phyloP scores from a whole-genome alignment of 129 eudicot genomes.

The Artemisia argyi region DNA sequence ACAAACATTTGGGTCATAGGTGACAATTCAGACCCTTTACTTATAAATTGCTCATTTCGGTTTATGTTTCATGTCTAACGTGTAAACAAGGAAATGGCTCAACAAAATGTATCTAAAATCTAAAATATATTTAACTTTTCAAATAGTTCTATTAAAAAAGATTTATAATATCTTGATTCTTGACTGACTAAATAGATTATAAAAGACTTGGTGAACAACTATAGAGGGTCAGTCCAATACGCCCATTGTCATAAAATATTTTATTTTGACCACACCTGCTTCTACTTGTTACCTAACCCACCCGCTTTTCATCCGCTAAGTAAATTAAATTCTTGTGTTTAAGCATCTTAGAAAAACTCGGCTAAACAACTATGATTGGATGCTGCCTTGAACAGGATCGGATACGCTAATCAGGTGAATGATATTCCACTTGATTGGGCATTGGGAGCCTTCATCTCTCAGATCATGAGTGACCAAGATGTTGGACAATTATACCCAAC shows the following conservation, averaged over 20 bases:
- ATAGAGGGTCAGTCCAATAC: not conserved
- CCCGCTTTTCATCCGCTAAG: not conserved
- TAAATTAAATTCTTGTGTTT: not conserved
- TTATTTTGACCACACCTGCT: not conserved
- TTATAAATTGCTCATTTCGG: too few species aligned
- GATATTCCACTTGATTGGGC: constrained; percentile 95
- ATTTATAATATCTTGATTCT: too few species aligned
- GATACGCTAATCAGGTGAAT: constrained; percentile 71
- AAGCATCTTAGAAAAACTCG: not conserved
- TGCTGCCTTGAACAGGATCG: constrained; percentile 52
- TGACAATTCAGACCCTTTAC: too few species aligned
- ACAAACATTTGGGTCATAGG: not conserved
- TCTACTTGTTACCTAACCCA: not conserved
- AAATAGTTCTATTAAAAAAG: too few species aligned
- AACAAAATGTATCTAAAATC: too few species aligned
- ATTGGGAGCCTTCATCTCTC: constrained; percentile 88
- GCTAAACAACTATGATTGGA: constrained; percentile 12
- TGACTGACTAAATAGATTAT: too few species aligned
- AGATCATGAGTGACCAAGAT: constrained; percentile 37
- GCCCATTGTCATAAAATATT: too few species aligned
- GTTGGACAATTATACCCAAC: constrained; percentile 38
- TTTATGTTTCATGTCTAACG: too few species aligned
- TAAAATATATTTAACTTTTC: too few species aligned
- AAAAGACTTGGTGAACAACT: not conserved
- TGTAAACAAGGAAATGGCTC: too few species aligned